Evolutionary conservation across 1,284 basidiomycete species (phyloP).

Genomic region (Chalciporus sp.): DNA sequence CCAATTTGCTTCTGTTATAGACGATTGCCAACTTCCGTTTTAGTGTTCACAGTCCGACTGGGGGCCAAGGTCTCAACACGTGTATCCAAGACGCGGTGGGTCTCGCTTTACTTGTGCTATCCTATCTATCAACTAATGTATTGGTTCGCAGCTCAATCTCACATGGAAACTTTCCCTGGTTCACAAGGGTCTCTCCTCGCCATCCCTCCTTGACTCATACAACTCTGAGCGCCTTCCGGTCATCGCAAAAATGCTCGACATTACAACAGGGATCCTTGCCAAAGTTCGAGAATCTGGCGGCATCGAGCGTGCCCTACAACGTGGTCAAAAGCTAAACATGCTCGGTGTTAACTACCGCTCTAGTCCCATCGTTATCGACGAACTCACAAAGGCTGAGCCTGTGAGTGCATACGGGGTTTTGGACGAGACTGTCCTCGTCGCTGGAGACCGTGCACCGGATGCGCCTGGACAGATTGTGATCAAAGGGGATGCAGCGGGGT

Average conservation of each 20-base stretch:
- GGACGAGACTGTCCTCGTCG: slow-evolving; percentile 13
- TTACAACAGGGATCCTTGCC: slow-evolving; percentile 21
- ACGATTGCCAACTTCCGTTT: background rate
- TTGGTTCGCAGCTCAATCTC: slow-evolving; percentile 41
- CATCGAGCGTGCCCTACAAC: background rate
- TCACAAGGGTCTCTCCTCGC: slow-evolving; percentile 34
- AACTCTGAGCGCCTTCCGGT: slow-evolving; percentile 41
- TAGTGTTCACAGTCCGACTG: slow-evolving; percentile 49
- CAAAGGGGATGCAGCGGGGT: background rate
- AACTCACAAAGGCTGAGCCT: slow-evolving; percentile 7
- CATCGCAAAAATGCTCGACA: slow-evolving; percentile 39
- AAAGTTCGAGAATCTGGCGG: background rate
- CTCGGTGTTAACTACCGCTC: slow-evolving; percentile 39
- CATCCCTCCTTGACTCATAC: slow-evolving; percentile 38
- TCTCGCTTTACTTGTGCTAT: background rate
- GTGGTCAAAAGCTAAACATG: slow-evolving; percentile 27
- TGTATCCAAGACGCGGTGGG: slow-evolving; percentile 43
- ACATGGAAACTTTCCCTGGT: slow-evolving; percentile 46
- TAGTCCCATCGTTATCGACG: slow-evolving; percentile 35
- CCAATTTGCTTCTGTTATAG: background rate
- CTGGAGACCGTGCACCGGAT: slow-evolving; percentile 26
- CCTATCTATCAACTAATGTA: too few relatives aligned
- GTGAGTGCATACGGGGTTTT: slow-evolving; percentile 18
- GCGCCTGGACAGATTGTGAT: slow-evolving; percentile 10
- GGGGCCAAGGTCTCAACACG: slow-evolving; percentile 47